Evolutionary conservation across 2,329 filamentous ascomycete species (phyloP).

Genomic region (Sarocladiaceae sp.): DNA sequence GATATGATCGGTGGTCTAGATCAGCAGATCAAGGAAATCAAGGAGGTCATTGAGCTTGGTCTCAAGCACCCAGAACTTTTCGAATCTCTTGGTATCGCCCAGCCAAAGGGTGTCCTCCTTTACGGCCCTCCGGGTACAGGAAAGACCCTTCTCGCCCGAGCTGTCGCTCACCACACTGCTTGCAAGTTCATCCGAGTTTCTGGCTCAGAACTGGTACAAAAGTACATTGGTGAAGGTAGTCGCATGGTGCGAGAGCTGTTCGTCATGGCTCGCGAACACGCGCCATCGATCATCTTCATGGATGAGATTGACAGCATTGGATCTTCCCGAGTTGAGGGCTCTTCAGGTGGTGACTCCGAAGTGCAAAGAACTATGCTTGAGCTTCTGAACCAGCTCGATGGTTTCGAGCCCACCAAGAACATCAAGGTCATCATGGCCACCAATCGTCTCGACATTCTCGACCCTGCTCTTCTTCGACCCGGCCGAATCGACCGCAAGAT

Average conservation of each 20-base stretch:
- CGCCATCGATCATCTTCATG: constrained; percentile 99
- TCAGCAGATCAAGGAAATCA: constrained; percentile 99
- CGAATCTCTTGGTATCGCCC: constrained; percentile 96
- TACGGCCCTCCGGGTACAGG: constrained; percentile 97
- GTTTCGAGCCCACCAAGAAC: constrained; percentile 98
- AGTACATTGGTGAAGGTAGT: constrained; percentile 97
- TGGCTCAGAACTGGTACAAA: constrained; percentile 94
- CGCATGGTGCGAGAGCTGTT: constrained; percentile 99
- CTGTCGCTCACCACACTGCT: constrained; percentile 96
- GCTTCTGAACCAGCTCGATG: constrained; percentile 95
- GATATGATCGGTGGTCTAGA: constrained; percentile 99
- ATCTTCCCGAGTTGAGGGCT: constrained; percentile 92
- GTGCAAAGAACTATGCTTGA: constrained; percentile 99
- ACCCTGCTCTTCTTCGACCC: constrained; percentile 90
- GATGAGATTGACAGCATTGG: constrained; percentile 99
- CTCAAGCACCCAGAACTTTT: constrained; percentile 98
- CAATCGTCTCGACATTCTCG: constrained; percentile 94
- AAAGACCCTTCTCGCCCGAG: constrained; percentile 91
- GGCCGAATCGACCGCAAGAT: constrained; percentile 98
- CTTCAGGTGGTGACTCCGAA: constrained; percentile 92
- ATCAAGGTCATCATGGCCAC: constrained; percentile 99
- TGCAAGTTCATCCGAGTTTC: constrained; percentile 99
- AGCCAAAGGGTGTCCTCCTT: constrained; percentile 94
- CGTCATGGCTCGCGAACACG: constrained; percentile 98
- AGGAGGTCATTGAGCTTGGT: constrained; percentile 98